Conservation (phyloP, 225 moss, liverwort and hornwort genomes). For the Physcomitrium patens region DNA sequence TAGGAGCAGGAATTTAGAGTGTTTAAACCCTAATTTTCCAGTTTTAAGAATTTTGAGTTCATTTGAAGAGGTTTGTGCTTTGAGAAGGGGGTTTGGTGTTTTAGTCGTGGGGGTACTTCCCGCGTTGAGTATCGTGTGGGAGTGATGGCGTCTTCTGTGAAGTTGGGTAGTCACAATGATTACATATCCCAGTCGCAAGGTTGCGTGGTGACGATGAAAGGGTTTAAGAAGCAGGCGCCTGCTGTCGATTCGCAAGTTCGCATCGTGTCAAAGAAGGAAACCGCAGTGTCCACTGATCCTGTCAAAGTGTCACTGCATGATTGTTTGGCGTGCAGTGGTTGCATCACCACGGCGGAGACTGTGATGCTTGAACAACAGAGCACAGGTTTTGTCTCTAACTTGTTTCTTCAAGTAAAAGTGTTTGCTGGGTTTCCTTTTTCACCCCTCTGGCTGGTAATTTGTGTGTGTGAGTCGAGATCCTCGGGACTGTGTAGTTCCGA, state of each 20-base stretch:
- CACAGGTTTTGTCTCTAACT: constrained; percentile 31
- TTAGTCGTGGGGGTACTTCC: too few species aligned
- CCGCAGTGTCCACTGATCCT: constrained; percentile 48
- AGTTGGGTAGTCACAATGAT: constrained; percentile 84
- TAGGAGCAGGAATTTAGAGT: too few species aligned
- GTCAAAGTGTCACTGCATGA: constrained; percentile 90
- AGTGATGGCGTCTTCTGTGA: constrained; percentile 67
- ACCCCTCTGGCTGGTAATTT: neutral
- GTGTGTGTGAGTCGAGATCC: neutral
- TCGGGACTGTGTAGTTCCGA: neutral
- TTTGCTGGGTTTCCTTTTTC: neutral
- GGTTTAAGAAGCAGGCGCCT: constrained; percentile 55
- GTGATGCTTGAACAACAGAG: constrained; percentile 99
- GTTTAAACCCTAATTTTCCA: too few species aligned
- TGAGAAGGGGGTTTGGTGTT: too few species aligned
- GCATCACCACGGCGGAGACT: constrained; percentile 95
- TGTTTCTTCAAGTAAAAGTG: neutral
- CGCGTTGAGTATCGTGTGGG: too few species aligned
- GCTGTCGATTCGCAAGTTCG: constrained; percentile 51
- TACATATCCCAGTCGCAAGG: constrained; percentile 90
- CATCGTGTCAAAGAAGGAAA: constrained; percentile 42
- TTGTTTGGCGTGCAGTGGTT: constrained; percentile 95
- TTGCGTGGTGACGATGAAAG: constrained; percentile 80
- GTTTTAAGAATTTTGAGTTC: too few species aligned
- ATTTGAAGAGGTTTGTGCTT: too few species aligned